Base-by-base conservation (phyloP, 2,329 filamentous ascomycete genomes). In the Colletotrichum euphorbiae region DNA sequence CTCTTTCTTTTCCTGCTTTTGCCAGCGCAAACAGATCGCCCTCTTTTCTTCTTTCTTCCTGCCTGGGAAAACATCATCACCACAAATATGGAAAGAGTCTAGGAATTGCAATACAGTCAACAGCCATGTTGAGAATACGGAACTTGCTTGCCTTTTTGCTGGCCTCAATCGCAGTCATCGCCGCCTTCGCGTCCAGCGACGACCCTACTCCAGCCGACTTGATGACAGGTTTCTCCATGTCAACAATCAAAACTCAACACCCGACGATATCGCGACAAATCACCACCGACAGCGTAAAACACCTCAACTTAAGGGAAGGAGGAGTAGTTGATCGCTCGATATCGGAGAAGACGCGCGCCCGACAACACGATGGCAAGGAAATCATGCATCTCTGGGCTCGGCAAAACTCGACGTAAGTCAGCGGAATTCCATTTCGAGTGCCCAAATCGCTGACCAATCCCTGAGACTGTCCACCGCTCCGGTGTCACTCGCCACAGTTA, bases 401-500 rank as follows among this genome's bases (percentile, higher is more conserved):
- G 6, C 65, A 54, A 17, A 63, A 64, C 13, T 36, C 48, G 13
- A 24, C 31, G 67, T 8, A 58, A 45, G 63, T 55, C 28, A 17
- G 6, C 28, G 3, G 24, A 1, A 1, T 31, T 11, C 15, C 6
- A 36, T 52, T 52, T 21, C 8, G 33, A 9, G 28, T 28, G 6
- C 28, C 7, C 28, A 28, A 28, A 7, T 8, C 28, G 3, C 51
- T 40, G 36, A 54, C 51, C 48, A 19, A 3, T 54, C 12, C 9
- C 15, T 0, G 17, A 64, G 60, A 6, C 45, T 60, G 6, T 45
- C 31, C 6, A 36, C n/a, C 8, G 21, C 40, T 13, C 45, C 40
- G n/a, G 17, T 58, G 3, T 55, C 24, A 21, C 21, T 55, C 15
- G n/a, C 38, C 13, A 72, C 71, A 8, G 36, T 38, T 15, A 71